Conservation (phyloP, 2,329 filamentous ascomycete species). For the Pseudogymnoascus sp. region DNA sequence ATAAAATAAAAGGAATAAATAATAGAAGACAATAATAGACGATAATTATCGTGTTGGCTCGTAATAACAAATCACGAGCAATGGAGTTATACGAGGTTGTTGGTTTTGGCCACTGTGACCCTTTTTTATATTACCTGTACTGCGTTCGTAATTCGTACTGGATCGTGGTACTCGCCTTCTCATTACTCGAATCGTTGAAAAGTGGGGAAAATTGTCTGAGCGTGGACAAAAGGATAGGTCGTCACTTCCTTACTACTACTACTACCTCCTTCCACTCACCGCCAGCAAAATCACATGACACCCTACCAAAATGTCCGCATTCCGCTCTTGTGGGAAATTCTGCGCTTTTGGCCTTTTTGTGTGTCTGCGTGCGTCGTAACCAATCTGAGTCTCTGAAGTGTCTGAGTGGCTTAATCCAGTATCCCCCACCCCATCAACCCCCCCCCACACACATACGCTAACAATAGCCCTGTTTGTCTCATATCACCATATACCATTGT, state of each 20-base stretch:
- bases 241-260: neutral
- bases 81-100: neutral
- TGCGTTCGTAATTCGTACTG: slow-evolving; percentile 5
- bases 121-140: slow-evolving; percentile 8
- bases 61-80: neutral
- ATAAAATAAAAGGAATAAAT: neutral
- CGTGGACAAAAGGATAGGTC: slow-evolving; percentile 2
- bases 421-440: neutral
- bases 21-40: neutral
- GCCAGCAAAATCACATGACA: neutral
- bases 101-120: neutral
- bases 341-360: neutral
- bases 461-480: slow-evolving; percentile 8
- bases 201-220: neutral
- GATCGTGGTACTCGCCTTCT: neutral
- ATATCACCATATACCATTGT: neutral
- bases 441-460: slow-evolving; percentile 6
- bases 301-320: neutral
- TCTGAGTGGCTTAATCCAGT: slow-evolving; percentile 1
- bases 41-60: neutral
- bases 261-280: neutral
- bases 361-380: neutral
- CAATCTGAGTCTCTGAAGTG: neutral
- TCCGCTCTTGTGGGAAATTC: neutral
- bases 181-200: neutral